phyloP scores from a whole-genome alignment of 495 filamentous ascomycete species.

The Pyrenula aspistea region DNA sequence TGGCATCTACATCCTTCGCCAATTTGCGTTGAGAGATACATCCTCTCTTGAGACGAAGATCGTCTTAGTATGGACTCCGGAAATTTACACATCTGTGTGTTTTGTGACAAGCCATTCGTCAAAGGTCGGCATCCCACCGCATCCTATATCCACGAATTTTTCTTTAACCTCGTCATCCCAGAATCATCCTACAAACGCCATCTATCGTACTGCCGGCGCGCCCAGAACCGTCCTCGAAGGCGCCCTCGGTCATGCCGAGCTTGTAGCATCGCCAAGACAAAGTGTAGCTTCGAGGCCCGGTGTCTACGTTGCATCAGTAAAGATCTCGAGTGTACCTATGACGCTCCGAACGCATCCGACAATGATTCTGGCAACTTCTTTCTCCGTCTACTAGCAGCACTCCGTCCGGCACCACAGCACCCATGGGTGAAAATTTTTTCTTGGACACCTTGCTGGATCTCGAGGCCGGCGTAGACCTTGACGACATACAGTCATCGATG shows the following conservation, averaged over 20 bases:
- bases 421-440: no score
- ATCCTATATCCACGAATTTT: background rate
- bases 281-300: constrained; percentile 5
- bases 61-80: no score
- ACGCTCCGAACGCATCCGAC: background rate
- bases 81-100: no score
- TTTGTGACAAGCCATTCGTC: constrained; percentile 6
- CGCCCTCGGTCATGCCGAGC: constrained; percentile 8
- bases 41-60: no score
- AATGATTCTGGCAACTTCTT: no score
- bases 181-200: constrained; percentile 1
- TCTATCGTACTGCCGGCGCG: constrained; percentile 1
- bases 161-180: background rate
- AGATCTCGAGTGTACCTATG: constrained; percentile 5
- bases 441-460: no score
- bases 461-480: no score
- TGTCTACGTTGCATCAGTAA: constrained; percentile 6
- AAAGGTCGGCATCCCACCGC: constrained; percentile 2
- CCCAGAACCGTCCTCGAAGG: background rate
- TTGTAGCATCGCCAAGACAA: constrained; percentile 9
- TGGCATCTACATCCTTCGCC: no score
- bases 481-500: background rate
- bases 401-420: background rate
- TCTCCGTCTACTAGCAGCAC: no score
- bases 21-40: no score